Conservation (phyloP, 768 basidiomycete species). For the Lentinula raphanica region DNA sequence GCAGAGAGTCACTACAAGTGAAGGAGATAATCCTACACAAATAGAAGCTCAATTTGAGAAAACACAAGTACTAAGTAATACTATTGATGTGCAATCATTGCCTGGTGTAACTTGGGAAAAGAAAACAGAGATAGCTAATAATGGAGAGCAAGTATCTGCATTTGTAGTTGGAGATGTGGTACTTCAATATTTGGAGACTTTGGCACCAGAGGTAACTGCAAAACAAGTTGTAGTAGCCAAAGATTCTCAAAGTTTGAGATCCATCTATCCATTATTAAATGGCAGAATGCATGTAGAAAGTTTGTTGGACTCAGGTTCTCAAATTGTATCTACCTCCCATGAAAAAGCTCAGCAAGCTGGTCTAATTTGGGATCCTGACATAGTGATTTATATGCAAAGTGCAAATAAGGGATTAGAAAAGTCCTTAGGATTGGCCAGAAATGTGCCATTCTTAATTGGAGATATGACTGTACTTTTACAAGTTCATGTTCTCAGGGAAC, state of each 20-base stretch:
- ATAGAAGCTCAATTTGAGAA: not conserved
- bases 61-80: not conserved
- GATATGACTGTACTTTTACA: conserved; percentile 21
- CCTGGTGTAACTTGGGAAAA: not conserved
- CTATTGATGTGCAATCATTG: not conserved
- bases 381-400: conserved; percentile 18
- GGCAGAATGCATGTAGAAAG: conserved; percentile 14
- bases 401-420: conserved; percentile 17
- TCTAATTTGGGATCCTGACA: conserved; percentile 14
- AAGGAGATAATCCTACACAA: not conserved
- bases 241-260: conserved; percentile 17
- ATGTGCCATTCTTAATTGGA: conserved; percentile 20
- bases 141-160: not conserved
- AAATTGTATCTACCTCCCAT: conserved; percentile 21
- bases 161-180: not conserved
- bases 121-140: not conserved
- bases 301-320: conserved; percentile 20
- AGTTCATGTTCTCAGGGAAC: conserved; percentile 18
- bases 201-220: not conserved
- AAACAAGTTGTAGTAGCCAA: conserved; percentile 15
- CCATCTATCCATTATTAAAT: conserved; percentile 17
- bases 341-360: conserved; percentile 14
- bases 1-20: not conserved
- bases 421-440: conserved; percentile 18
- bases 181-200: not conserved